Conservation (phyloP, 208 protist genomes). For the Trypanosoma rangeli region DNA sequence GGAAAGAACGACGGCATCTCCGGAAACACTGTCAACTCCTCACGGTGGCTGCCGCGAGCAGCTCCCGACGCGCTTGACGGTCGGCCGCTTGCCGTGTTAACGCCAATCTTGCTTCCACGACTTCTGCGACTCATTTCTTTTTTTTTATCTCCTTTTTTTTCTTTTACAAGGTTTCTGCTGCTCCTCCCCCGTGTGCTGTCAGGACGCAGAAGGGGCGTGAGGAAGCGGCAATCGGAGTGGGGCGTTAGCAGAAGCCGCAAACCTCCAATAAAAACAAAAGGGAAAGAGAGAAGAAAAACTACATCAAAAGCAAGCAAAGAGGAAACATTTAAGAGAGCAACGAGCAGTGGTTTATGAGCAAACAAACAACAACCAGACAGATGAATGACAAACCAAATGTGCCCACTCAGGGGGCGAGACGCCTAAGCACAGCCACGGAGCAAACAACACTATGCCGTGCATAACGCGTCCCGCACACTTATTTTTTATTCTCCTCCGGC, state of each 20-base stretch:
- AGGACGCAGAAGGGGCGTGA: not conserved
- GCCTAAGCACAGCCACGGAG: not conserved
- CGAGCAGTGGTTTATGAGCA: not conserved
- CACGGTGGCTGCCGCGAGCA: not conserved
- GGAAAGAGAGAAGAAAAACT: not conserved
- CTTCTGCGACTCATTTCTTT: constrained; percentile 7
- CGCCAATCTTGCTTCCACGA: not conserved
- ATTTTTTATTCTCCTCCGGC: not conserved
- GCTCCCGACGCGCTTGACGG: not conserved
- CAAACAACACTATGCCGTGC: not conserved
- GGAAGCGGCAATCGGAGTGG: not conserved
- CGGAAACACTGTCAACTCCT: constrained; percentile 31
- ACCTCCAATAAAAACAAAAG: constrained; percentile 21
- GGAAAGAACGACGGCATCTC: constrained; percentile 44
- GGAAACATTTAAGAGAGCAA: not conserved
- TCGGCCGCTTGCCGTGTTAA: not conserved
- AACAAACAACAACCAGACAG: not conserved
- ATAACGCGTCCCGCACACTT: too few relatives aligned
- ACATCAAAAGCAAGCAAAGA: not conserved
- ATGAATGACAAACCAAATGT: not conserved
- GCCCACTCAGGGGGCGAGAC: not conserved
- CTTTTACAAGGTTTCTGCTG: not conserved
- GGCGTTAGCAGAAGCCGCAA: constrained; percentile 1
- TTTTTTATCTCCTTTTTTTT: not conserved
- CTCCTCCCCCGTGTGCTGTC: not conserved